phyloP scores from a whole-genome alignment of 306 rosid genomes.

The Vachellia collinsii region DNA sequence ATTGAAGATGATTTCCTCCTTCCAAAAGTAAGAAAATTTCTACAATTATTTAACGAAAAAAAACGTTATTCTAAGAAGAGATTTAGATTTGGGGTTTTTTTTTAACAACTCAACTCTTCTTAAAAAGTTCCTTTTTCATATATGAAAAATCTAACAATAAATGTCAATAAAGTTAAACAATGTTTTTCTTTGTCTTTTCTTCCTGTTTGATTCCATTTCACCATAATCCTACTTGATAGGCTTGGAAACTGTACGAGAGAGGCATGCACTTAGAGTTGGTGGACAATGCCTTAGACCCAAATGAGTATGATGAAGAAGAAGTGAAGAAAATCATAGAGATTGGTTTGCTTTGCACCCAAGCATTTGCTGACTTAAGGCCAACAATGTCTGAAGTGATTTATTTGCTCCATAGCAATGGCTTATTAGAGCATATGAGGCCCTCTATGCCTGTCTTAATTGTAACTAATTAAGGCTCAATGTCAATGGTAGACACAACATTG shows the following conservation, averaged over 20 bases:
- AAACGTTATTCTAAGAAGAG: neutral
- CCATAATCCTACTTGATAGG: neutral
- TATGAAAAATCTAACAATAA: neutral
- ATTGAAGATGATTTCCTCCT: neutral
- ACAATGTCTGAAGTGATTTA: neutral
- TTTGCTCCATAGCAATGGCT: neutral
- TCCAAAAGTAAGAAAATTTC: neutral
- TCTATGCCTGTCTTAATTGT: neutral
- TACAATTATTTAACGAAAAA: neutral
- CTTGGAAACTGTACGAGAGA: neutral
- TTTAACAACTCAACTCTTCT: neutral
- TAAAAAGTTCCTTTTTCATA: neutral
- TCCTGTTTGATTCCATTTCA: neutral
- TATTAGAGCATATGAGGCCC: neutral
- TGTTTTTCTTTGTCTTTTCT: neutral
- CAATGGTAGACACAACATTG: neutral
- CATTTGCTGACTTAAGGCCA: neutral
- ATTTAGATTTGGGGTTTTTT: neutral
- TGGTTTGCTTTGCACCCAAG: slow-evolving; percentile 5
- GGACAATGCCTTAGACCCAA: neutral
- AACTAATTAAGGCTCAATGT: neutral
- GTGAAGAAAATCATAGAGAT: neutral
- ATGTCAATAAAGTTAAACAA: neutral
- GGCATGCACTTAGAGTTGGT: neutral
- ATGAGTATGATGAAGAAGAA: neutral